Percentiles rank a stretch among this genome's conserved stretches.
These are phyloP conservation scores for Butyriboletus loyo DNA, from an alignment of 768 basidiomycete species.

Conservation along the genomic window DNA sequence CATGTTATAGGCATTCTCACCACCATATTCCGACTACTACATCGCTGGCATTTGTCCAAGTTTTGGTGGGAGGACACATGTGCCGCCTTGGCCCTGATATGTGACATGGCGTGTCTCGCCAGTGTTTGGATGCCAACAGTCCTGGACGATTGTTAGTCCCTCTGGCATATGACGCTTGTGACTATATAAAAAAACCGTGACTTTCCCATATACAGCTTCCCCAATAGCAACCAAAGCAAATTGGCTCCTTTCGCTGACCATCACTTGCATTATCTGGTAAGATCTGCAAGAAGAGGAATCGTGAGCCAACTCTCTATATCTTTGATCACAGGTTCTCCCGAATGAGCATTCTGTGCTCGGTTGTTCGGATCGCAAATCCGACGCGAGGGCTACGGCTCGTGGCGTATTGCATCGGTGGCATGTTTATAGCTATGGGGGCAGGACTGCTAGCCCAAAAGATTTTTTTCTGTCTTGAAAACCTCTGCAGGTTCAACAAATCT, in stretches of 20 bases:
- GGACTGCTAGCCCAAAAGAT: conserved; percentile 21
- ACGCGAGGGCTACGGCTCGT: conserved; percentile 4
- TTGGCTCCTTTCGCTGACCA: conserved; percentile 20
- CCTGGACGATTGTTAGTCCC: conserved; percentile 8
- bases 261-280: conserved; percentile 24
- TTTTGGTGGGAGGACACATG: conserved; percentile 30
- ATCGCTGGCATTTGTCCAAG: conserved; percentile 18
- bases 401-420: conserved; percentile 13
- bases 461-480: neutral
- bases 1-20: conserved; percentile 19
- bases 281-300: neutral
- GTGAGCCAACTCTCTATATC: neutral
- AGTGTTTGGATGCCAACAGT: conserved; percentile 17
- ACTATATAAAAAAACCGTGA: neutral
- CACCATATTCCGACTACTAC: conserved; percentile 17
- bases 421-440: conserved; percentile 15
- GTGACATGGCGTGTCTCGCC: conserved; percentile 17
- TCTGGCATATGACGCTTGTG: neutral
- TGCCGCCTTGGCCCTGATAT: conserved; percentile 24
- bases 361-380: conserved; percentile 22
- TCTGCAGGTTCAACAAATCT: neutral
- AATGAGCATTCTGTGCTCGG: conserved; percentile 28
- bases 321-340: conserved; percentile 20
- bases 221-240: neutral
- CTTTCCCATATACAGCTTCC: neutral